These are phyloP conservation scores for Leishmania arabica DNA, from an alignment of 208 protist species.

Conservation along the genomic window DNA sequence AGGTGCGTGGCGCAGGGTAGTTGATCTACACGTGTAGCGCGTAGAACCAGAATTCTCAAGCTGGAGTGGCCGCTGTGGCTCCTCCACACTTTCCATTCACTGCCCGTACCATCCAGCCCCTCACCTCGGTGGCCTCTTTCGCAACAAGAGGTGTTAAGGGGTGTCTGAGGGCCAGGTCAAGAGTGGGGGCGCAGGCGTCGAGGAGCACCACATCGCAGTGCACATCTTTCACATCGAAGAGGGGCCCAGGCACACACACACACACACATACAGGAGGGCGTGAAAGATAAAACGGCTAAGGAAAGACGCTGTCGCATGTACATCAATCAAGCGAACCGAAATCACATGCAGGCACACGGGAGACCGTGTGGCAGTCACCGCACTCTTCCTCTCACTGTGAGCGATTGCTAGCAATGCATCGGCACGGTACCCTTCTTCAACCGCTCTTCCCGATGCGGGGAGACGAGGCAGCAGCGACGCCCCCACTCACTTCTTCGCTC, in stretches of 20 bases:
- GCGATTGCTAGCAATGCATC: background rate
- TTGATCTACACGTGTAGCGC: background rate
- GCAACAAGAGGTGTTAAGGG: background rate
- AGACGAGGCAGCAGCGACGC: background rate
- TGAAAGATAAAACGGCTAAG: background rate
- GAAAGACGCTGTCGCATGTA: background rate
- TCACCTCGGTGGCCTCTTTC: background rate
- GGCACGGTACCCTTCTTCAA: background rate
- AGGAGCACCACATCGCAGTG: background rate
- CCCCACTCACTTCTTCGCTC: conserved; percentile 27
- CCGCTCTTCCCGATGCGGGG: background rate
- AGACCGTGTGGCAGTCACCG: background rate
- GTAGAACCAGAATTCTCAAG: background rate
- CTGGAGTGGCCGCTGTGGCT: background rate
- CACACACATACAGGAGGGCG: too few relatives aligned
- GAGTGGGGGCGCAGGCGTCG: background rate
- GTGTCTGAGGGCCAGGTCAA: background rate
- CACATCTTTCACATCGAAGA: background rate
- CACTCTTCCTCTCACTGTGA: background rate
- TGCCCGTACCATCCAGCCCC: background rate
- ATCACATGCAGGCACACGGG: background rate
- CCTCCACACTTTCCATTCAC: background rate
- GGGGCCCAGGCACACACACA: background rate
- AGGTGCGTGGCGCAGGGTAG: background rate
- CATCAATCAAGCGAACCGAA: background rate